Evolutionary conservation across 1,139 yeast species (phyloP), one percentile per base, ranked within the genome.

Genomic region (Debaryomycetaceae sp.): DNA sequence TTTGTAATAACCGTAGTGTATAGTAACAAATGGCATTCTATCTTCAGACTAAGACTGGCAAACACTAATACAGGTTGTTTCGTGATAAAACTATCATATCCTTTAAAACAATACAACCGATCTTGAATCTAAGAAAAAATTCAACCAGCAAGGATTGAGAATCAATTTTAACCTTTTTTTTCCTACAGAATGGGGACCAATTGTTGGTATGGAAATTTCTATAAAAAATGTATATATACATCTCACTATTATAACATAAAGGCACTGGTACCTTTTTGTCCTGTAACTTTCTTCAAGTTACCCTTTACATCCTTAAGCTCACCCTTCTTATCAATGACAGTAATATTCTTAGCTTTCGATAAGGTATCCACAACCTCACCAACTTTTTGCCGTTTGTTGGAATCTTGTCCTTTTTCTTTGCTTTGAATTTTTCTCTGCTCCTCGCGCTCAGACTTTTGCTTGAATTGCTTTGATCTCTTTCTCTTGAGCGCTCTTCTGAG

Each of bases 401-500:
- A 31, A 6, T 16, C 32, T 34, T 37, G 35, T 22, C 26, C 26
- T 22, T 22, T 22, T 8, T 22, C 26, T 11, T 22, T 22, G 9
- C 26, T 26, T 13, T 37, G 34, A 38, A 48, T 22, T 19, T 48
- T 43, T 44, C 57, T 51, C 44, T 58, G 57, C 38, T 62, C 56
- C 44, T 56, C 50, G 31, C 52, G 43, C 35, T 63, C 68, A 43
- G 58, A 53, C 47, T 67, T 63, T 38, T 70, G 69, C 38, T 71
- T 63, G 56, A 66, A 70, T 31, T 68, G 72, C 58, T 81, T 82
- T 29, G 87, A 67, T 63, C 78, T 81, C 74, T 83, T 84, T 60
- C 96, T 81, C 78, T 89, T 91, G 54, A 77, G 79, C 17, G 95
- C 85, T 58, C 97, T 76, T 69, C 96, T 83, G 53, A 88, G 72